phyloP scores from a whole-genome alignment of 1,139 yeast species.

The Yamadazyma mexicana region DNA sequence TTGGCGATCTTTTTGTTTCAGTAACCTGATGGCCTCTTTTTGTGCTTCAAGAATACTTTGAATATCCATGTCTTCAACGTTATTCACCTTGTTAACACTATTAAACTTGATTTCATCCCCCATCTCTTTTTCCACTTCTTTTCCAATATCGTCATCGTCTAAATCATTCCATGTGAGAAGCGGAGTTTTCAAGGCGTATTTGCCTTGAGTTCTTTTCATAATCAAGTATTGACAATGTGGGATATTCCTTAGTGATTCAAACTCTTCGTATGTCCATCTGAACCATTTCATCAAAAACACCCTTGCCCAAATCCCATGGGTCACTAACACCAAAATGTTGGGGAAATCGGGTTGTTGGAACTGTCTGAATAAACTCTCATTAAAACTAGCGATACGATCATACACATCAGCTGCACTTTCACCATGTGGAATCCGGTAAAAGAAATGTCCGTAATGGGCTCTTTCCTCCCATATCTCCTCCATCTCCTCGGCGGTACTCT shows the following conservation, averaged over 20 bases:
- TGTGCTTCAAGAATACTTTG: slow-evolving; percentile 45
- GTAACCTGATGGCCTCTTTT: slow-evolving; percentile 38
- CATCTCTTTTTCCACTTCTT: slow-evolving; percentile 40
- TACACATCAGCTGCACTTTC: slow-evolving; percentile 96
- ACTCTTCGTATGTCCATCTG: slow-evolving; percentile 87
- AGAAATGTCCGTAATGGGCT: slow-evolving; percentile 88
- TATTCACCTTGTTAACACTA: slow-evolving; percentile 31
- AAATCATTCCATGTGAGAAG: slow-evolving; percentile 63
- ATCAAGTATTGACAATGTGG: slow-evolving; percentile 82
- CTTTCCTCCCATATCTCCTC: slow-evolving; percentile 75
- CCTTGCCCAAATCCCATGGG: slow-evolving; percentile 93
- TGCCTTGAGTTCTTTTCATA: slow-evolving; percentile 59
- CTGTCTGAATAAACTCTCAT: slow-evolving; percentile 81
- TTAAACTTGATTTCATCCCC: slow-evolving; percentile 45
- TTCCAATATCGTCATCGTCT: slow-evolving; percentile 40
- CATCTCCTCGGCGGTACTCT: slow-evolving; percentile 76
- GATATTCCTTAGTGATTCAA: slow-evolving; percentile 76
- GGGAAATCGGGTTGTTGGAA: slow-evolving; percentile 70
- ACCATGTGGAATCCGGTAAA: slow-evolving; percentile 88
- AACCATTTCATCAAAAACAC: slow-evolving; percentile 93
- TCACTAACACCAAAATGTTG: slow-evolving; percentile 72
- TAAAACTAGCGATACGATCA: slow-evolving; percentile 86
- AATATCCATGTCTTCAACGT: slow-evolving; percentile 46
- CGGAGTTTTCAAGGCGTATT: slow-evolving; percentile 53
- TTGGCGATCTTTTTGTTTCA: slow-evolving; percentile 37